Evolutionary conservation across 2,329 filamentous ascomycete genomes (phyloP).

Genomic region (Pseudogymnoascus pannorum): DNA sequence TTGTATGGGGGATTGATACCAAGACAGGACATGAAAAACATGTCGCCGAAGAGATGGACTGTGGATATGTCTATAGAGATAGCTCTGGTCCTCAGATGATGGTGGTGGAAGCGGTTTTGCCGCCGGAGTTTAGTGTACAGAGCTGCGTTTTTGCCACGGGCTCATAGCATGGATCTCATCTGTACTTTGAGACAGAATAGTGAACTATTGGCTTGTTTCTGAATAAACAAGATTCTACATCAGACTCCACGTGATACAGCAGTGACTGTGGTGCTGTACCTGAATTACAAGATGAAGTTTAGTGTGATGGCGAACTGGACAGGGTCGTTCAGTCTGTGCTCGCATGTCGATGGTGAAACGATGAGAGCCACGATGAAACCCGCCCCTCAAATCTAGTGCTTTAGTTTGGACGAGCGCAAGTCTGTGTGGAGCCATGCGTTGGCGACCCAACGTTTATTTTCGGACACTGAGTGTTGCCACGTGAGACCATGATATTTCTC

Average conservation of each 20-base stretch:
- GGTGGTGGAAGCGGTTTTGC: background rate
- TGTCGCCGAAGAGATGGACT: background rate
- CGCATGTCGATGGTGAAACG: conserved; percentile 3
- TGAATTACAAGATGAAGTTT: background rate
- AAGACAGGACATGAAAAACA: background rate
- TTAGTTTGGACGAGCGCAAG: background rate
- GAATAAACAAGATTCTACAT: background rate
- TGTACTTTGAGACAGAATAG: conserved; percentile 7
- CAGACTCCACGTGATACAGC: background rate
- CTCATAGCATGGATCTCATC: conserved; percentile 4
- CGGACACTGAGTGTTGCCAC: background rate
- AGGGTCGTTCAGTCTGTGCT: background rate
- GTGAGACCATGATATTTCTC: conserved; percentile 1
- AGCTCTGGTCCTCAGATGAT: background rate
- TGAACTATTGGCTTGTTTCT: background rate
- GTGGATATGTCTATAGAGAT: conserved; percentile 6
- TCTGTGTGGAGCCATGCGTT: conserved; percentile 1
- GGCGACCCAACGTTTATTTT: conserved; percentile 1
- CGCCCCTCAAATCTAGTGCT: background rate
- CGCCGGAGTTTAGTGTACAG: background rate
- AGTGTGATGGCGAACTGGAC: background rate
- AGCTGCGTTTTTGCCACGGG: background rate
- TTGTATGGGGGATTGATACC: background rate
- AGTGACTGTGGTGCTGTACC: background rate
- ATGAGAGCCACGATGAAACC: background rate